Evolutionary conservation across 2,329 filamentous ascomycete species (phyloP).

Genomic region (Geosmithia morbida): DNA sequence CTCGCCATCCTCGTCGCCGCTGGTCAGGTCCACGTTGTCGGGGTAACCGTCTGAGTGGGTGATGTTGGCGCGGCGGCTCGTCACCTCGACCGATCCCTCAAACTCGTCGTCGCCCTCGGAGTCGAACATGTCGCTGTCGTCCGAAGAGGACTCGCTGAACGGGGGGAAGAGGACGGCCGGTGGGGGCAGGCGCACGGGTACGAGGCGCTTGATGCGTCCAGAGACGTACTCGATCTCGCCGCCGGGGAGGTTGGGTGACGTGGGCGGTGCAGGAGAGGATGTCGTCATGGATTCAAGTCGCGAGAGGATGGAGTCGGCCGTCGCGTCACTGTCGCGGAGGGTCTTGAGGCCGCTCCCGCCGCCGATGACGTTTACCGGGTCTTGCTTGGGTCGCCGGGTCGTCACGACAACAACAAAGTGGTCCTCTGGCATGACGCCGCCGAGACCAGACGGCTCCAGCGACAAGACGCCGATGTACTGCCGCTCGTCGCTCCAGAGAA

Average conservation of each 20-base stretch:
- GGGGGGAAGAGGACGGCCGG: constrained; percentile 36
- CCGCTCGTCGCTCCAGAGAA: constrained; percentile 27
- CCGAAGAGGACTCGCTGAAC: constrained; percentile 25
- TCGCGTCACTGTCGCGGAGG: constrained; percentile 10
- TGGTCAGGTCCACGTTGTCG: constrained; percentile 22
- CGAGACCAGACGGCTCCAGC: constrained; percentile 43
- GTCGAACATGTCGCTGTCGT: constrained; percentile 13
- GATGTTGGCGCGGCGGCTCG: constrained; percentile 18
- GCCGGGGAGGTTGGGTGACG: not conserved
- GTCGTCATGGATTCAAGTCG: constrained; percentile 20
- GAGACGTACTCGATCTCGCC: constrained; percentile 32
- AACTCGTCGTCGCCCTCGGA: constrained; percentile 14
- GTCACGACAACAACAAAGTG: constrained; percentile 44
- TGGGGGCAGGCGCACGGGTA: constrained; percentile 34
- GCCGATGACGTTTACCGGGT: constrained; percentile 2
- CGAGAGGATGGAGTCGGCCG: constrained; percentile 23
- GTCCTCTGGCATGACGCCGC: constrained; percentile 46
- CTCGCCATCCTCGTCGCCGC: constrained; percentile 25
- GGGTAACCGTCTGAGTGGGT: constrained; percentile 26
- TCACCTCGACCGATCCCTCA: constrained; percentile 13
- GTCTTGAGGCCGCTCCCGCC: not conserved
- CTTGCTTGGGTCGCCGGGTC: constrained; percentile 26
- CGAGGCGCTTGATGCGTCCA: constrained; percentile 24
- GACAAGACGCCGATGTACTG: constrained; percentile 22
- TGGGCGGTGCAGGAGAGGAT: constrained; percentile 9